Percentiles rank a stretch among this genome's conserved stretches.
Evolutionary conservation across 257 asterid genomes (phyloP).

Genomic region (Ilex aquifolium): DNA sequence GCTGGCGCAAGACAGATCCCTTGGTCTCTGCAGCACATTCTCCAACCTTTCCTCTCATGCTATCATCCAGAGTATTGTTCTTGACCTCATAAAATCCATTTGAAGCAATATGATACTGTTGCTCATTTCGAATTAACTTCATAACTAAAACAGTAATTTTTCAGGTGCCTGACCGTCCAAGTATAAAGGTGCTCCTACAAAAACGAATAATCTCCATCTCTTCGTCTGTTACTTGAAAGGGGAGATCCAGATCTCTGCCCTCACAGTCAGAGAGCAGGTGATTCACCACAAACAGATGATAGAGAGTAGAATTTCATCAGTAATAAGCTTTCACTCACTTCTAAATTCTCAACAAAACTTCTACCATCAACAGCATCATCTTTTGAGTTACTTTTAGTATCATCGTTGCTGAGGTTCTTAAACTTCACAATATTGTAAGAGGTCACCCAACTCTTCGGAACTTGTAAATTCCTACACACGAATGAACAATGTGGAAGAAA

Average conservation of each 20-base stretch:
- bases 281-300: slow-evolving; percentile 38
- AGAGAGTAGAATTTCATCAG: slow-evolving; percentile 61
- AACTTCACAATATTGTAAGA: slow-evolving; percentile 26
- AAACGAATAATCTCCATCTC: slow-evolving; percentile 49
- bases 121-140: slow-evolving; percentile 46
- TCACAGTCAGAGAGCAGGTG: slow-evolving; percentile 43
- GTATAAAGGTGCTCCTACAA: slow-evolving; percentile 45
- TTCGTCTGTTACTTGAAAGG: slow-evolving; percentile 67
- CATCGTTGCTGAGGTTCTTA: slow-evolving; percentile 18
- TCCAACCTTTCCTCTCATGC: slow-evolving; percentile 4
- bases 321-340: slow-evolving; percentile 57
- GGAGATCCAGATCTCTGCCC: slow-evolving; percentile 47
- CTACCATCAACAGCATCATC: slow-evolving; percentile 17
- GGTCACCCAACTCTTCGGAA: slow-evolving; percentile 50
- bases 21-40: slow-evolving; percentile 2
- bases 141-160: slow-evolving; percentile 58
- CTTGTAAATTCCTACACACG: slow-evolving; percentile 38
- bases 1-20: slow-evolving; percentile 50
- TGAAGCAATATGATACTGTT: slow-evolving; percentile 34
- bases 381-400: slow-evolving; percentile 4
- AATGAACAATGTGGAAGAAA: no score
- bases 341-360: slow-evolving; percentile 35
- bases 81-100: slow-evolving; percentile 16
- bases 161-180: slow-evolving; percentile 75
- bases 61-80: background rate